These are phyloP conservation scores for Picochlorum sp. DNA, from an alignment of 139 green algal genomes.

Conservation along the genomic window DNA sequence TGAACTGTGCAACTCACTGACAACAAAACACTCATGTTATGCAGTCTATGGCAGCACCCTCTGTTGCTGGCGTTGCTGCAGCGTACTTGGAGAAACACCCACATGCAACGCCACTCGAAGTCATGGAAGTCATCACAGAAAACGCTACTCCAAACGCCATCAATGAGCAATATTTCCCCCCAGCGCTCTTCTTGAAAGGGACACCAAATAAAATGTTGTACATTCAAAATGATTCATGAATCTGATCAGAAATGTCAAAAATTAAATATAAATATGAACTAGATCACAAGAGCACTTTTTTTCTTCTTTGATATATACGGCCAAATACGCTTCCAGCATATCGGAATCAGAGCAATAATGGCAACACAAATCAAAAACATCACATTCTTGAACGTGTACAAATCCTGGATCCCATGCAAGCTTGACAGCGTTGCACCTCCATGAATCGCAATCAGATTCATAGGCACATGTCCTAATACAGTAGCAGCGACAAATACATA, in stretches of 20 bases:
- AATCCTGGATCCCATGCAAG: slow-evolving; percentile 17
- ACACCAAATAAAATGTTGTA: slow-evolving; percentile 32
- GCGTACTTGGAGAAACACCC: slow-evolving; percentile 30
- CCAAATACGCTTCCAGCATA: not conserved
- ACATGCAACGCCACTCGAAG: slow-evolving; percentile 5
- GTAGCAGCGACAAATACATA: slow-evolving; percentile 30
- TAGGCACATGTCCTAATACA: slow-evolving; percentile 23
- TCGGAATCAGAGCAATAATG: slow-evolving; percentile 19
- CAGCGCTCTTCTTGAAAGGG: slow-evolving; percentile 5
- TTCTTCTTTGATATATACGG: too few relatives aligned
- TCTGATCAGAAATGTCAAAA: too few relatives aligned
- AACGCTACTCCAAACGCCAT: slow-evolving; percentile 13
- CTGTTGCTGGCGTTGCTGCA: slow-evolving; percentile 48
- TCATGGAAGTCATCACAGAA: slow-evolving; percentile 2
- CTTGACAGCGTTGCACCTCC: slow-evolving; percentile 17
- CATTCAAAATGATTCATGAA: not conserved
- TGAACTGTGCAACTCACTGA: too few relatives aligned
- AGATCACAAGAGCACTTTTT: too few relatives aligned
- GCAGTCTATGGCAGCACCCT: slow-evolving; percentile 32
- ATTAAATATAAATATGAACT: not conserved
- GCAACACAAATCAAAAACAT: slow-evolving; percentile 16
- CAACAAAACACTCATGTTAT: too few relatives aligned
- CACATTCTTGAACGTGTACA: slow-evolving; percentile 26
- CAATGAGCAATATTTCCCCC: not conserved
- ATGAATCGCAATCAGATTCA: slow-evolving; percentile 35